Evolutionary conservation across 176 grass and related monocot species (phyloP), one percentile per base, ranked within the genome.

Genomic region (Ampelocalamus luodianensis): DNA sequence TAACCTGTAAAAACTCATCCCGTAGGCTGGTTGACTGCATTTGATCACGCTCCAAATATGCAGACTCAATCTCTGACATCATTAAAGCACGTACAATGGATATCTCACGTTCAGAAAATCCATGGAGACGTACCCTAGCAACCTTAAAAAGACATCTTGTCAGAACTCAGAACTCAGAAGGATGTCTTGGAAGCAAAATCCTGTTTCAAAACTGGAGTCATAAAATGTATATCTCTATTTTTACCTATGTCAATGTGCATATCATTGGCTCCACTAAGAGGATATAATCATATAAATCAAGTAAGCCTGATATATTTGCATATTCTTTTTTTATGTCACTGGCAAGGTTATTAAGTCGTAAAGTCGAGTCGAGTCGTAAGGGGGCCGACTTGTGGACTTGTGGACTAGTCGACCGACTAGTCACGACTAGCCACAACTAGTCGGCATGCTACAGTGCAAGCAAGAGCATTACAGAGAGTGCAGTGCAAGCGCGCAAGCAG

Each of bases 11-110:
- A 88, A 89, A 98, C 65, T 98, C 96, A 54, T 98, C 96, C 46
- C 88, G 85, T 59, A 98, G 82, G 82, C 64, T 96, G 64, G 96
- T 96, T 16, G 96, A 98, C 74, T 98, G 93, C 96, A 96, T 98
- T 90, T 98, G 96, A 73, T 98, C 96, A 39, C 96, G 91, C 77
- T 98, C 96, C 87, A 98, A 80, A 91, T 92, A 98, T 72, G 91
- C 96, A 85, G 96, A 98, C 61, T 99, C 96, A 22, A 99, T 99
- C 72, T 99, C 96, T 78, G 96, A 99, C 93, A 94, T 96, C 96
- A 99, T 95, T 89, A 99, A 87, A 70, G 93, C 91, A n/a, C 93
- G 87, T 50, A 94, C 91, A 81, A 99, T 99, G 65, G 96, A 93
- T 96, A 99, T 92, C 86, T 98, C 96, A 86, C 91, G 91, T 68